These are phyloP conservation scores for Russula foetens DNA, from an alignment of 768 basidiomycete genomes.

Conservation along the genomic window DNA sequence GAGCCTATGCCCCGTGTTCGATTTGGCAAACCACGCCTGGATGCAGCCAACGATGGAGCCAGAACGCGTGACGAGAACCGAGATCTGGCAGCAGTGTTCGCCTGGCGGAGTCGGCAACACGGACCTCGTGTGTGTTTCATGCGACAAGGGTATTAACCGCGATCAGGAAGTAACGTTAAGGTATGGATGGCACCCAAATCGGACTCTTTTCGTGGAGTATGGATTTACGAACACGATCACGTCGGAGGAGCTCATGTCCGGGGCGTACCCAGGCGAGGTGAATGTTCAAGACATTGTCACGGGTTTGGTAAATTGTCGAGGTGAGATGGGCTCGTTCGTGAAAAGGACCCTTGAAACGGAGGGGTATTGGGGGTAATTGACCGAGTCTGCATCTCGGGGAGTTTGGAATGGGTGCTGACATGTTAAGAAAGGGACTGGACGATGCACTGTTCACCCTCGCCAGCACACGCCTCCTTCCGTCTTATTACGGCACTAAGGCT, in stretches of 20 bases:
- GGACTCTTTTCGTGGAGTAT: constrained; percentile 79
- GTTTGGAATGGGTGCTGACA: neutral
- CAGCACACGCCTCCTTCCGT: constrained; percentile 75
- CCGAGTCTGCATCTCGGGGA: neutral
- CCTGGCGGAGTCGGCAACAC: constrained; percentile 15
- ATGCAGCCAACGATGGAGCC: constrained; percentile 38
- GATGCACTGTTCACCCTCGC: constrained; percentile 48
- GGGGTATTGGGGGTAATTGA: constrained; percentile 76
- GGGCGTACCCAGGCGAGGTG: constrained; percentile 43
- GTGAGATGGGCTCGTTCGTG: constrained; percentile 38
- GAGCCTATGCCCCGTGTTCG: constrained; percentile 82
- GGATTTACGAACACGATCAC: constrained; percentile 58
- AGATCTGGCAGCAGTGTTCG: constrained; percentile 1
- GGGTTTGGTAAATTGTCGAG: constrained; percentile 37
- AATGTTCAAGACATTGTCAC: constrained; percentile 52
- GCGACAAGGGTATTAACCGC: constrained; percentile 29
- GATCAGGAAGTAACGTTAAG: constrained; percentile 67
- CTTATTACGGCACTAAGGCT: constrained; percentile 66
- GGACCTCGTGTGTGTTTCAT: constrained; percentile 44
- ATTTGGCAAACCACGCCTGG: constrained; percentile 78
- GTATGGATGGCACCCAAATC: constrained; percentile 77
- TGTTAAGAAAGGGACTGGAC: constrained; percentile 64
- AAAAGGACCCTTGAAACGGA: constrained; percentile 46
- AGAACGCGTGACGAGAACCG: constrained; percentile 11
- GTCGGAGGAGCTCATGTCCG: constrained; percentile 23